Conservation (phyloP, 306 rosid species). For the Hippophae rhamnoides region DNA sequence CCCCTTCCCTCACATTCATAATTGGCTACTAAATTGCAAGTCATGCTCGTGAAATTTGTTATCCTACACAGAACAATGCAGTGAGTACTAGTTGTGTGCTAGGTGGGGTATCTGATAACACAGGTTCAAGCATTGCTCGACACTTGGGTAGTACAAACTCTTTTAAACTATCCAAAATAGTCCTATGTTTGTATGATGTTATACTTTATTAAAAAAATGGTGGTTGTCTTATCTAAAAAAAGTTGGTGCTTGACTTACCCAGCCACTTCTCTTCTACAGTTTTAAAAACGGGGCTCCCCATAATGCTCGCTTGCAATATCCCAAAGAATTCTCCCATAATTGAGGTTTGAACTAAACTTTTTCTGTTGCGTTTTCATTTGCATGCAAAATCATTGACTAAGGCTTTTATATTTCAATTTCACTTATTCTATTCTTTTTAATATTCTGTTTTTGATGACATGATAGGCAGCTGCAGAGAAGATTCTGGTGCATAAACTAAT, state of each 20-base stretch:
- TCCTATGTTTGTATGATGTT: too few species aligned
- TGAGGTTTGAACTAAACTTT: slow-evolving; percentile 39
- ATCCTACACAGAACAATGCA: slow-evolving; percentile 33
- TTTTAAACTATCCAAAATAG: too few species aligned
- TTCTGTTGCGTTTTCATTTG: background rate
- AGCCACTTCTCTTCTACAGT: slow-evolving; percentile 28
- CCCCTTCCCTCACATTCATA: background rate
- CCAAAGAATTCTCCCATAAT: slow-evolving; percentile 67
- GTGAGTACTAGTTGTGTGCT: slow-evolving; percentile 67
- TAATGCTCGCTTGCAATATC: slow-evolving; percentile 74
- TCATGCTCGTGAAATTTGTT: slow-evolving; percentile 5
- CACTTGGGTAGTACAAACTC: slow-evolving; percentile 43
- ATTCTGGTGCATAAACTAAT: slow-evolving; percentile 62
- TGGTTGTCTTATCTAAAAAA: too few species aligned
- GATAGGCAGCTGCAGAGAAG: slow-evolving; percentile 78
- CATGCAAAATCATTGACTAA: background rate
- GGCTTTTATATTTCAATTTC: background rate
- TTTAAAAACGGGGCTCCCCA: slow-evolving; percentile 70
- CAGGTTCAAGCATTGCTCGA: slow-evolving; percentile 80
- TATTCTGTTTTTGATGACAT: slow-evolving; percentile 7
- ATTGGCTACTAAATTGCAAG: background rate
- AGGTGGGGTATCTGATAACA: slow-evolving; percentile 82
- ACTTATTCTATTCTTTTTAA: slow-evolving; percentile 1
- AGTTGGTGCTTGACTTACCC: background rate
- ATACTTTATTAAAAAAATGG: too few species aligned